Evolutionary conservation across 2,329 filamentous ascomycete species (phyloP), one percentile per base, ranked within the genome.

Genomic region (Xylariomycetidae sp.): DNA sequence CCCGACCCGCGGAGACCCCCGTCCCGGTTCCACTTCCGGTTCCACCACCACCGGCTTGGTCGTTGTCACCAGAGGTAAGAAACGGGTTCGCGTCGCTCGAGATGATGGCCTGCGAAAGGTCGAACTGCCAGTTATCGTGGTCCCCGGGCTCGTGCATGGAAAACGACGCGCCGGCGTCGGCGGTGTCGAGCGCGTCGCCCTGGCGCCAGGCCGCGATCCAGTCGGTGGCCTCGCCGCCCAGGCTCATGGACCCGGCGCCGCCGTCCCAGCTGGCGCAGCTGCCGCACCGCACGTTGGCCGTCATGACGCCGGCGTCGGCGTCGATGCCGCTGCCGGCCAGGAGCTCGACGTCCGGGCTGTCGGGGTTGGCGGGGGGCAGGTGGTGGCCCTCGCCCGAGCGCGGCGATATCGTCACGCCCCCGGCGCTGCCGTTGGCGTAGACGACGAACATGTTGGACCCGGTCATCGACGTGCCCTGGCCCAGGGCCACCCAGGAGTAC

Each of bases 371-470:
- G 16, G 56, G 29, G 0, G 80, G 80, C 59, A 63, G 56, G 22
- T 53, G 42, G 42, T 81, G 63, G 6, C 65, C 64, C 1, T 48
- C 58, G 18, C 69, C 74, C 3, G 54, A 46, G 15, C 80, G 71
- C 2, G 77, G 67, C 41, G 77, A 81, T 33, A 82, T 51, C 1
- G 79, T 83, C 16, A 82, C 65, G 49, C 82, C 81, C 40, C 71
- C 70, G n/a, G n/a, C n/a, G 4, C 46, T 43, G 38, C 74, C 74
- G 42, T 78, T 66, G 28, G 72, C 58, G 54, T 83, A 83, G 44
- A 82, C 64, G 48, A 83, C 43, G 50, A 83, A 81, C 37, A 82
- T 79, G 51, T 77, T 71, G 31, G 77, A 55, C 19, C 67, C 71
- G 11, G 52, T 25, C 79, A 83, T 83, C 26, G 42, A 38, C 0